Evolutionary conservation across 192 early-diverging fungal genomes (phyloP), one percentile per base, ranked within the genome.

Genomic region (Coemansia umbellata): DNA sequence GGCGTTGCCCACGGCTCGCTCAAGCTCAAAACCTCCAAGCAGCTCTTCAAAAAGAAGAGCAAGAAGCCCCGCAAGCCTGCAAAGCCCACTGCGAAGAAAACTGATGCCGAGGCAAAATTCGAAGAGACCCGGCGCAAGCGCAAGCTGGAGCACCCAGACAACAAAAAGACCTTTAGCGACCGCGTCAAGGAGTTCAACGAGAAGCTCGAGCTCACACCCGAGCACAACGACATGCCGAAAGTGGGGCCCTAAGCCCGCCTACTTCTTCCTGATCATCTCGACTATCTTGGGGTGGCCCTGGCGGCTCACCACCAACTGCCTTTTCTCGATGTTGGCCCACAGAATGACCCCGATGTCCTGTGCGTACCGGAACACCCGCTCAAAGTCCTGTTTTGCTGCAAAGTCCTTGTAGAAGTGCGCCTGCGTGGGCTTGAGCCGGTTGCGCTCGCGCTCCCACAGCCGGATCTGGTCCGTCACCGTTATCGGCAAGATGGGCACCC

Each of bases 381-480:
- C 83, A 79, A 85, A 97, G 45, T 93, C 86, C 28, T 81, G 62
- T 50, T 71, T 74, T 23, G 81, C 74, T 22, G 58, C 59, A 72
- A 95, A 97, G 15, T 88, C 84, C 11, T 79, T 79, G 63, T 97
- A 97, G 8, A 93, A 70, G 54, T 78, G 83, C 66, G 84, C 73
- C 21, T 69, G 51, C 11, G 66, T 63, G 8, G 79, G 77, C 2
- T 72, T 58, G 13, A 97, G 58, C 11, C 95, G 70, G 55, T 98
- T 91, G 48, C 87, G 79, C 63, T 98, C 95, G 69, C 90, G 85
- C 68, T 98, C 95, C 95, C 95, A 98, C 47, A 98, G 64, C 32
- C 91, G 68, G 30, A 98, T 91, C 71, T 98, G 95, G 72, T 98
- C 95, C 0, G 92, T 81, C 2, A 98, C 93, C 2, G 94, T 97